These are phyloP conservation scores for Calonectria honghensis DNA, from an alignment of 2,329 filamentous ascomycete genomes.

Conservation along the genomic window DNA sequence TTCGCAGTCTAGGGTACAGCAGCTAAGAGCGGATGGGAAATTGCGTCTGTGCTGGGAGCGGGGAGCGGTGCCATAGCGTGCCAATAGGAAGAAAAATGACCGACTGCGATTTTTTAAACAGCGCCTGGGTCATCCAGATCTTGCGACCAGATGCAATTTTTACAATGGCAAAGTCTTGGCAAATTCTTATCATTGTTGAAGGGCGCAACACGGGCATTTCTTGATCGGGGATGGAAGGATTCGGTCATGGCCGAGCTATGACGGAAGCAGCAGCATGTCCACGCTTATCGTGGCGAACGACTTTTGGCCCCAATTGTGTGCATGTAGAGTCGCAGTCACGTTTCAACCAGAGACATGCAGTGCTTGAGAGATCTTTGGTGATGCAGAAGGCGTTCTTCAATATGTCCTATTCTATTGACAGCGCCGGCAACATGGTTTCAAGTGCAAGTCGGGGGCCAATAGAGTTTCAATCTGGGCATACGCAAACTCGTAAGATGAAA, in stretches of 20 bases:
- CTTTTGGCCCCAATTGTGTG: neutral
- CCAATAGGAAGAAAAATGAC: neutral
- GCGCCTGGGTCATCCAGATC: neutral
- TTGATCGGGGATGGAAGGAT: neutral
- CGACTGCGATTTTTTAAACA: neutral
- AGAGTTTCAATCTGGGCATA: slow-evolving; percentile 10
- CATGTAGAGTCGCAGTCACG: neutral
- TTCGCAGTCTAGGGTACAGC: neutral
- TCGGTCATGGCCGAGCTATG: neutral
- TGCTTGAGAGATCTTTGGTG: neutral
- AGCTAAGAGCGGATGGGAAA: neutral
- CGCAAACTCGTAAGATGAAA: slow-evolving; percentile 27
- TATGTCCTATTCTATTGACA: neutral
- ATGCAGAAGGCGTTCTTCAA: neutral
- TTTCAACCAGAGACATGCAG: neutral
- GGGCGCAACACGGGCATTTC: neutral
- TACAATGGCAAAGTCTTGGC: neutral
- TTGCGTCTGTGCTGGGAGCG: slow-evolving; percentile 5
- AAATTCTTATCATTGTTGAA: neutral
- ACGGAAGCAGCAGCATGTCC: neutral
- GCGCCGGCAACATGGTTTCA: neutral
- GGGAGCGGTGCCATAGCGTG: neutral
- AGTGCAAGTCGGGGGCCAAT: neutral
- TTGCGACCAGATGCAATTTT: neutral
- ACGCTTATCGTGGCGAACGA: neutral